Conservation (phyloP, 164 flowering plant species). For the Annona squamosa region DNA sequence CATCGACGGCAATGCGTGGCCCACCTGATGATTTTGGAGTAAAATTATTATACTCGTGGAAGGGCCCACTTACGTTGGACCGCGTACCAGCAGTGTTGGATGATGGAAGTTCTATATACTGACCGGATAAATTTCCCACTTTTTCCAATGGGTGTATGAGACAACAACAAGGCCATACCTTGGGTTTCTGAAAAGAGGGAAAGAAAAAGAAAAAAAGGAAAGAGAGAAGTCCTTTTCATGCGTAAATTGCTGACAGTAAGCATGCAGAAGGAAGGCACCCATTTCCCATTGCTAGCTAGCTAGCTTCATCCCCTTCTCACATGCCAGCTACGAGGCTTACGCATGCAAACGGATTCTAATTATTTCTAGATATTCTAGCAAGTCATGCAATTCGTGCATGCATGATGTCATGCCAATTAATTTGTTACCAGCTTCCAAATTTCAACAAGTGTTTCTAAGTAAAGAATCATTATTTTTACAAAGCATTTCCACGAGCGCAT, state of each 20-base stretch:
- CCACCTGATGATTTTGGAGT: not conserved
- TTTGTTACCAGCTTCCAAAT: too few species aligned
- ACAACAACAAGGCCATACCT: not conserved
- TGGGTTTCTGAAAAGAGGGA: slow-evolving; percentile 7
- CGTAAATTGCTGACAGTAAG: not conserved
- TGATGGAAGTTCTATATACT: not conserved
- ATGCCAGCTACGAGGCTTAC: not conserved
- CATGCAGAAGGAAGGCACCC: slow-evolving; percentile 3
- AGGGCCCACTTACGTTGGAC: not conserved
- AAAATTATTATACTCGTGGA: not conserved
- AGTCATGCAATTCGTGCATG: too few species aligned
- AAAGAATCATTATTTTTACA: too few species aligned
- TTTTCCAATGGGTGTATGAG: slow-evolving; percentile 7
- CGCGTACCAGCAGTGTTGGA: not conserved
- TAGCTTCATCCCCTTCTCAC: not conserved
- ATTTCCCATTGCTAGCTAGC: not conserved
- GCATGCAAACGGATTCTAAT: too few species aligned
- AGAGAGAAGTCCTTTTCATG: not conserved
- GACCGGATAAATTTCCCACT: slow-evolving; percentile 13
- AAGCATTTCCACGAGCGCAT: too few species aligned
- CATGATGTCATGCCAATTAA: too few species aligned
- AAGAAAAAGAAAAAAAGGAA: slow-evolving; percentile 1
- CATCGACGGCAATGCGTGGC: not conserved
- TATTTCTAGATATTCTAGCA: too few species aligned
- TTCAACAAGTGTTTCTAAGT: too few species aligned